Evolutionary conservation across 2,329 filamentous ascomycete species (phyloP), one percentile per base, ranked within the genome.

Genomic region (Pestalotiopsis sp.): DNA sequence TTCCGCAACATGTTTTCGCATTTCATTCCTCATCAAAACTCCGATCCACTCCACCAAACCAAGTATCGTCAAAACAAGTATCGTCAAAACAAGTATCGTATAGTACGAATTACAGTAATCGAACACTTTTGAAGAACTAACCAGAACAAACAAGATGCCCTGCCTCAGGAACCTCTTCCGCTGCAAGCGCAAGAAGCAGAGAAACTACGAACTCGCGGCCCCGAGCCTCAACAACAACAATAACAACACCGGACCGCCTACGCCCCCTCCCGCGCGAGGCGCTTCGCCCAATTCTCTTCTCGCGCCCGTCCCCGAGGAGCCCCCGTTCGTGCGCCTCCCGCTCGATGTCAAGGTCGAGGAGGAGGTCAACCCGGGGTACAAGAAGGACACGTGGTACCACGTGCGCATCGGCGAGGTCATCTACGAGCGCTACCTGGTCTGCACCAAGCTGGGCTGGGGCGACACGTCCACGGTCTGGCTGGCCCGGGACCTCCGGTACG

Each of bases 361-460:
- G 48, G 64, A 66, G 64, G 22, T 17, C 7, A 58, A 56, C 26
- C 64, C 64, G 10, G 48, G 52, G 9, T 66, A 66, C 26, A 58
- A 14, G 26, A 17, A n/a, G 14, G 59, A 63, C 35, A 61, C 30
- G 3, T 64, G 59, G 26, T 67, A 67, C 26, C 58, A 58, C 22
- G 65, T 67, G 17, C 57, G 39, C 20, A 67, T 67, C 39, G 65
- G 65, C 44, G 58, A 67, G 60, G 57, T 67, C 24, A 52, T 67
- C 58, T 20, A 26, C 17, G 40, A 38, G 1, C 39, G 65, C 11
- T 67, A 67, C 26, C 65, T 57, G 44, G 44, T 67, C 10, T 40
- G 59, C 30, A 48, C 58, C 58, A 67, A 67, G 44, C 9, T 67
- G n/a, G 65, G 65, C 65, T 67, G 35, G 38, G 65, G 65, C 39